Evolutionary conservation across 192 early-diverging fungal species (phyloP).

Genomic region (Coemansia sp.): DNA sequence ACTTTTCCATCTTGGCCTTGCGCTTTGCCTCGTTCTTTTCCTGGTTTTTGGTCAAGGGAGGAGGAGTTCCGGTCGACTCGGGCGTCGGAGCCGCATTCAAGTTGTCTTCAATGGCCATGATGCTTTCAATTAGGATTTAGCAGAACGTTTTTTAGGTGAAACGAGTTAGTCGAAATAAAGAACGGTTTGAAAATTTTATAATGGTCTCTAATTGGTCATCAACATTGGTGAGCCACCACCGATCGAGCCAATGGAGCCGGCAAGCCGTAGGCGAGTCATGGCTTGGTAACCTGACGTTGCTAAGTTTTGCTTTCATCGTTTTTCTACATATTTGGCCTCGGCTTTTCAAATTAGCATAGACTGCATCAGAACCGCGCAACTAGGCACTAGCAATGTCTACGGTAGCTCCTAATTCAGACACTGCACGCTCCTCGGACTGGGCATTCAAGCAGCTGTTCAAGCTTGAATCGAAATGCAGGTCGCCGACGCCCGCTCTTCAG

Average conservation of each 20-base stretch:
- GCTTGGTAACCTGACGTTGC: too few relatives aligned
- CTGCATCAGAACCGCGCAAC: neutral
- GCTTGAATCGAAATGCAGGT: slow-evolving; percentile 53
- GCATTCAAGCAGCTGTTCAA: slow-evolving; percentile 55
- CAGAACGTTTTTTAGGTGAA: too few relatives aligned
- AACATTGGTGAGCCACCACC: too few relatives aligned
- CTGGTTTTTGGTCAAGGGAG: slow-evolving; percentile 72
- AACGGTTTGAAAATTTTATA: too few relatives aligned
- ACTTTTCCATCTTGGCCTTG: slow-evolving; percentile 90
- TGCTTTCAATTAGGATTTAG: neutral
- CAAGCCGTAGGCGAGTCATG: too few relatives aligned
- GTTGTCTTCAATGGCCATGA: neutral
- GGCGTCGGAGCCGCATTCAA: neutral
- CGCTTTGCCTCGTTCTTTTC: slow-evolving; percentile 91
- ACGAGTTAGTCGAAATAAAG: too few relatives aligned
- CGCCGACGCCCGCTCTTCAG: slow-evolving; percentile 31
- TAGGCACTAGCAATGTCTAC: slow-evolving; percentile 11
- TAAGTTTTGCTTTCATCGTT: neutral
- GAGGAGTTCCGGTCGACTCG: neutral
- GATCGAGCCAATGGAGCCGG: too few relatives aligned
- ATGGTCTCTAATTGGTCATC: too few relatives aligned
- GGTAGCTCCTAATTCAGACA: slow-evolving; percentile 6
- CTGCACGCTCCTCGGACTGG: slow-evolving; percentile 42
- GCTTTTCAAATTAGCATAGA: neutral
- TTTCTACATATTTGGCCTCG: neutral